These are phyloP conservation scores for Pezicula radicicola DNA, from an alignment of 2,329 filamentous ascomycete genomes.

Conservation along the genomic window DNA sequence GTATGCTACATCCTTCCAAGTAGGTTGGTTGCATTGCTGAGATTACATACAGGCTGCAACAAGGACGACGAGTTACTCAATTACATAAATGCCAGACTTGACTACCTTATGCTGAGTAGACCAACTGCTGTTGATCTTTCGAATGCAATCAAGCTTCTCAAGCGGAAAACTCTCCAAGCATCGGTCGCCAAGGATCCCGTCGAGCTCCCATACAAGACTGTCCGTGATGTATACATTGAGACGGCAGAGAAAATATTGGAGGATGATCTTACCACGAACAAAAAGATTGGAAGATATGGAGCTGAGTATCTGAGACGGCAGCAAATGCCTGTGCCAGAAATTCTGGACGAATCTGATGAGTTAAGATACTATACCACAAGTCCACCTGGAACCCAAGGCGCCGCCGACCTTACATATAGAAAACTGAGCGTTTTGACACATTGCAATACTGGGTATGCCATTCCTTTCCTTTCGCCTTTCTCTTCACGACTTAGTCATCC, in stretches of 20 bases:
- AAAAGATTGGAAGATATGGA: conserved; percentile 78
- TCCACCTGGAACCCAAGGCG: conserved; percentile 33
- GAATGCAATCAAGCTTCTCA: conserved; percentile 83
- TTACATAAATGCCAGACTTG: conserved; percentile 73
- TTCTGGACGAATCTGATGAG: conserved; percentile 17
- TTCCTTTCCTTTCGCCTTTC: background rate
- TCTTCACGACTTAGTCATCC: conserved; percentile 4
- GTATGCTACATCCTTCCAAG: conserved; percentile 26
- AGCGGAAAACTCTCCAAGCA: conserved; percentile 53
- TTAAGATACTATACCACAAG: conserved; percentile 30
- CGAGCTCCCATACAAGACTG: conserved; percentile 33
- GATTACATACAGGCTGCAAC: conserved; percentile 10
- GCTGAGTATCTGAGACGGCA: conserved; percentile 69
- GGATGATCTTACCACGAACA: conserved; percentile 84
- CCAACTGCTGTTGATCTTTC: conserved; percentile 94
- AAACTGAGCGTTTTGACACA: conserved; percentile 87
- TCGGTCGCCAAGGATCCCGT: conserved; percentile 32
- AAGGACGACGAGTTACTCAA: conserved; percentile 55
- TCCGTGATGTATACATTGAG: conserved; percentile 69
- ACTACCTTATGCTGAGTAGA: conserved; percentile 84
- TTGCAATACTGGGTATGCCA: conserved; percentile 84
- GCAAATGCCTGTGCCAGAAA: conserved; percentile 22
- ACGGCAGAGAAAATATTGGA: conserved; percentile 84
- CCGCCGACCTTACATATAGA: conserved; percentile 43
- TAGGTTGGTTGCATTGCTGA: conserved; percentile 1